These are phyloP conservation scores for Verticillium albo-atrum DNA, from an alignment of 2,329 filamentous ascomycete genomes.

Conservation along the genomic window DNA sequence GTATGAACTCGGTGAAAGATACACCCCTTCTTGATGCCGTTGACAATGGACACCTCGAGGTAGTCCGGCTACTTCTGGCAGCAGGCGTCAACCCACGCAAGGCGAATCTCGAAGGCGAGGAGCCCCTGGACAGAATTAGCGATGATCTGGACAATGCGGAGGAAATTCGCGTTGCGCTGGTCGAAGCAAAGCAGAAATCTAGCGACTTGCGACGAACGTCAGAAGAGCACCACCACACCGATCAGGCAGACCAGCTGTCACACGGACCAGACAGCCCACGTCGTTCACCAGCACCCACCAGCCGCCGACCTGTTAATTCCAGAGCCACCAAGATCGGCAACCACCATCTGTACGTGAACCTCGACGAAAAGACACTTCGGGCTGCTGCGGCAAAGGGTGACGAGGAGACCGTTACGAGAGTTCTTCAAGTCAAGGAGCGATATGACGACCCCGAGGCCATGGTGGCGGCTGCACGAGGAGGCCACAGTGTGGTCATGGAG, in stretches of 20 bases:
- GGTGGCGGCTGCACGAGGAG: constrained; percentile 86
- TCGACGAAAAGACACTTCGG: constrained; percentile 57
- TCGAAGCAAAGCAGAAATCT: constrained; percentile 53
- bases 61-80: constrained; percentile 77
- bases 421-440: constrained; percentile 56
- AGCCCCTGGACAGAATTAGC: constrained; percentile 80
- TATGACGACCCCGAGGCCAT: constrained; percentile 78
- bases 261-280: constrained; percentile 56
- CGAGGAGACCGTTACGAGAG: constrained; percentile 55
- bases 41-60: constrained; percentile 87
- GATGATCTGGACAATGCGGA: constrained; percentile 72
- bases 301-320: constrained; percentile 48
- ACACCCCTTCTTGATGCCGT: constrained; percentile 94
- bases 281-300: constrained; percentile 45
- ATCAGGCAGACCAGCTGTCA: constrained; percentile 44
- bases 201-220: constrained; percentile 49
- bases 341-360: constrained; percentile 57
- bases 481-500: constrained; percentile 83
- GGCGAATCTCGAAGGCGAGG: constrained; percentile 86
- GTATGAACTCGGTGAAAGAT: constrained; percentile 75
- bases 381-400: constrained; percentile 58
- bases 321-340: constrained; percentile 62
- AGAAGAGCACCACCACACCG: constrained; percentile 50
- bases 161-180: constrained; percentile 68
- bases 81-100: constrained; percentile 89